phyloP scores from a whole-genome alignment of 177 flowering plant species.

The Tripterygium wilfordii region DNA sequence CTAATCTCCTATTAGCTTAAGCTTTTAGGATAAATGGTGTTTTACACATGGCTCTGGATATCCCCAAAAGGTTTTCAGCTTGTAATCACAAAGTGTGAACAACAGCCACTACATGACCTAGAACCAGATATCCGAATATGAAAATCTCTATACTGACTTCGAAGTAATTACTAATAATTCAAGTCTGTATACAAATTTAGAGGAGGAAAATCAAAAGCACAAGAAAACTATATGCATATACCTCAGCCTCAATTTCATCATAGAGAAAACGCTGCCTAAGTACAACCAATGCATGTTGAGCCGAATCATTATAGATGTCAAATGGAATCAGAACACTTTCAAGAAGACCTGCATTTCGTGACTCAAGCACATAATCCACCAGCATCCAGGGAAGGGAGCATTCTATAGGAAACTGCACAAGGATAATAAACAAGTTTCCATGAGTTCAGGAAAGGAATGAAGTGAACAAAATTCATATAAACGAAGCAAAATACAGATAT shows the following conservation, averaged over 20 bases:
- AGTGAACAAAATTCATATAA: not conserved
- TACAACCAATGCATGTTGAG: conserved; percentile 78
- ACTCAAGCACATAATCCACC: conserved; percentile 77
- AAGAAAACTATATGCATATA: conserved; percentile 14
- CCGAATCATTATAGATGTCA: conserved; percentile 95
- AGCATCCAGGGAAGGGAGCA: conserved; percentile 99
- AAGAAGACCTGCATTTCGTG: conserved; percentile 72
- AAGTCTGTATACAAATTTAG: not conserved
- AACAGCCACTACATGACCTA: too few species aligned
- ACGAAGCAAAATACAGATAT: too few species aligned
- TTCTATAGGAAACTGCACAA: conserved; percentile 86
- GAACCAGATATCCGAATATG: too few species aligned
- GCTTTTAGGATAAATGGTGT: too few species aligned
- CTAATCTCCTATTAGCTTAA: too few species aligned
- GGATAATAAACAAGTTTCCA: conserved; percentile 2
- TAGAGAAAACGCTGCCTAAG: conserved; percentile 93
- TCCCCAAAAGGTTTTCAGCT: too few species aligned
- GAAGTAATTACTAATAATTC: not conserved
- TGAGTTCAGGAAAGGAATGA: not conserved
- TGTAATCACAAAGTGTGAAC: too few species aligned
- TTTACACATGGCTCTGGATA: too few species aligned
- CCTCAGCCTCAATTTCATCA: conserved; percentile 99
- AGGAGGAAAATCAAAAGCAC: not conserved
- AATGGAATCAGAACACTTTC: conserved; percentile 89
- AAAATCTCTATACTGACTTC: too few species aligned